Evolutionary conservation across 176 grass and related monocot species (phyloP).

Genomic region (Panicum miliaceum): DNA sequence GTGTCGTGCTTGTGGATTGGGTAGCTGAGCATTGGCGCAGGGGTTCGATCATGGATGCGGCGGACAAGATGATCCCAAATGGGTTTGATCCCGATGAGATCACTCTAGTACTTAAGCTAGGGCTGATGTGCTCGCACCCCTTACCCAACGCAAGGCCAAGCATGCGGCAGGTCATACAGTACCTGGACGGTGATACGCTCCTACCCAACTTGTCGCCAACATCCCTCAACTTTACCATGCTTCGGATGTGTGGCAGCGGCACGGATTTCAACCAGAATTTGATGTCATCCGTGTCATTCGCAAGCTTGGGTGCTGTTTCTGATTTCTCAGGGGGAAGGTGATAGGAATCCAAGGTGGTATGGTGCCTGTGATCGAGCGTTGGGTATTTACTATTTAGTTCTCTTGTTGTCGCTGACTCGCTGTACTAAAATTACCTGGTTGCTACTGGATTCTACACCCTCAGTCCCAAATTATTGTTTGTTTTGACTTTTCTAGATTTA

Average conservation of each 20-base stretch:
- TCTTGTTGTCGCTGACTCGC: not conserved
- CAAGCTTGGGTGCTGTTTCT: conserved; percentile 20
- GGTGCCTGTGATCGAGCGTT: no score
- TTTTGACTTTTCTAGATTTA: no score
- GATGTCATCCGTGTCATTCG: not conserved
- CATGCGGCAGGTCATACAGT: conserved; percentile 49
- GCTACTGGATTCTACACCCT: no score
- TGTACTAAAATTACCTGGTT: conserved; percentile 18
- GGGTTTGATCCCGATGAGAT: conserved; percentile 23
- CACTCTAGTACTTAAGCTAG: conserved; percentile 41
- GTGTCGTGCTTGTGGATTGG: conserved; percentile 28
- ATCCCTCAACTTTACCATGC: conserved; percentile 12
- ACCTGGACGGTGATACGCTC: conserved; percentile 35
- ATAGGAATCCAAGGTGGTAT: no score
- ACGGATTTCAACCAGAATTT: not conserved
- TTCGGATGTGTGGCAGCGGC: conserved; percentile 5
- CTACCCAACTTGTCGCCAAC: conserved; percentile 37
- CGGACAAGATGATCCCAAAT: not conserved
- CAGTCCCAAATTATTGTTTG: no score
- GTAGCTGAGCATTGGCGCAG: conserved; percentile 27
- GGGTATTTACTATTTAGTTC: not conserved
- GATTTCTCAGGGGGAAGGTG: conserved; percentile 39
- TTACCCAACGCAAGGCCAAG: conserved; percentile 48
- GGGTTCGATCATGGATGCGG: not conserved
- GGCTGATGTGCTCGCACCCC: conserved; percentile 50